Evolutionary conservation across 768 basidiomycete species (phyloP).

Genomic region (Boletus patriciae): DNA sequence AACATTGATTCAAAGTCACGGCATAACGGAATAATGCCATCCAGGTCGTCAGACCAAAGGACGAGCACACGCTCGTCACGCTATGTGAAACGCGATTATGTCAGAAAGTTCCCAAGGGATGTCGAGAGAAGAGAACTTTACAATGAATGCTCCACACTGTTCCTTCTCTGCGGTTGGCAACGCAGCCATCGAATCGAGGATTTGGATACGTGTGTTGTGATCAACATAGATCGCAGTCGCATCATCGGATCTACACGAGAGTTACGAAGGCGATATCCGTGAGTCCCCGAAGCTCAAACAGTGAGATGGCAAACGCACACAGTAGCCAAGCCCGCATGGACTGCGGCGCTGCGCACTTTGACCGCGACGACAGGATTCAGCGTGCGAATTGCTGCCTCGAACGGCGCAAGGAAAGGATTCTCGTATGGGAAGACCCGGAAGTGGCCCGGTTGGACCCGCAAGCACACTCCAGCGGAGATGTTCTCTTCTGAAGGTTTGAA

Average conservation of each 20-base stretch:
- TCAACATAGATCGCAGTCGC: constrained; percentile 68
- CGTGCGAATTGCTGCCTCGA: constrained; percentile 72
- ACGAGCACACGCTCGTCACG: constrained; percentile 82
- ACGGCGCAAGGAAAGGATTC: constrained; percentile 75
- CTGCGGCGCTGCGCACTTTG: constrained; percentile 75
- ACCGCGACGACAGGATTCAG: constrained; percentile 86
- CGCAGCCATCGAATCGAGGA: constrained; percentile 66
- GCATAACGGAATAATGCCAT: constrained; percentile 73
- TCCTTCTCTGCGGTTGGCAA: constrained; percentile 84
- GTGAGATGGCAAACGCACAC: constrained; percentile 47
- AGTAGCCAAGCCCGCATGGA: constrained; percentile 72
- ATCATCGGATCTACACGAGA: constrained; percentile 50
- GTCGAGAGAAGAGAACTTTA: constrained; percentile 34
- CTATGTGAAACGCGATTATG: constrained; percentile 36
- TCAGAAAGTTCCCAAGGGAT: neutral
- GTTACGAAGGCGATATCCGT: neutral
- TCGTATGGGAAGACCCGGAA: constrained; percentile 87
- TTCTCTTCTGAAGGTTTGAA: constrained; percentile 86
- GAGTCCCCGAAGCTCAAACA: neutral
- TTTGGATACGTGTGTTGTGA: constrained; percentile 81
- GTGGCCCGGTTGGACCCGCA: constrained; percentile 63
- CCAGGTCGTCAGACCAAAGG: constrained; percentile 83
- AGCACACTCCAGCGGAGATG: constrained; percentile 73
- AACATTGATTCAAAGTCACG: constrained; percentile 73
- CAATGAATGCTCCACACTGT: constrained; percentile 87